Evolutionary conservation across 2,329 filamentous ascomycete species (phyloP).

Genomic region (Aureobasidium pullulans): DNA sequence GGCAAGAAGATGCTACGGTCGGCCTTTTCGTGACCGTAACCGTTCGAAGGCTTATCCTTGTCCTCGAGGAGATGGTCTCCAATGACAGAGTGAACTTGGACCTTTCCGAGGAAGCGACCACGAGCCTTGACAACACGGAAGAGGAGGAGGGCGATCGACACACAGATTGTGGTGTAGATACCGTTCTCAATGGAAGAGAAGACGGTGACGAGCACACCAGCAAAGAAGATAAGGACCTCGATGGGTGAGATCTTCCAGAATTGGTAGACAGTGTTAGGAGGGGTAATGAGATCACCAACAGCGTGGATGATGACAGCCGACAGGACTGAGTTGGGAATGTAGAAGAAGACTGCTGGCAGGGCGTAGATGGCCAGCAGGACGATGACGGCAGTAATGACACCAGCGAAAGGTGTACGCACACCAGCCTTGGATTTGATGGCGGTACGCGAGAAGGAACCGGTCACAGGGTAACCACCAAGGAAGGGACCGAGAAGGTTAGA

Average conservation of each 20-base stretch:
- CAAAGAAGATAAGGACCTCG: slow-evolving; percentile 87
- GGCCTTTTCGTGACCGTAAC: slow-evolving; percentile 33
- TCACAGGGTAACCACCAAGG: slow-evolving; percentile 83
- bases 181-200: slow-evolving; percentile 87
- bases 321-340: slow-evolving; percentile 75
- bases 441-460: slow-evolving; percentile 91
- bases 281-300: slow-evolving; percentile 84
- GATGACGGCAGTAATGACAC: slow-evolving; percentile 76
- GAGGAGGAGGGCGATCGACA: slow-evolving; percentile 70
- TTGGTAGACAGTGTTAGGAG: slow-evolving; percentile 84
- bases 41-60: slow-evolving; percentile 36
- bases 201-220: slow-evolving; percentile 82
- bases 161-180: slow-evolving; percentile 76
- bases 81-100: slow-evolving; percentile 76
- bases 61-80: slow-evolving; percentile 65
- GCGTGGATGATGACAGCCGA: slow-evolving; percentile 93
- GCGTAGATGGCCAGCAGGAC: slow-evolving; percentile 88
- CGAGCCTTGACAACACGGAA: slow-evolving; percentile 77
- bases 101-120: slow-evolving; percentile 75
- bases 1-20: slow-evolving; percentile 78
- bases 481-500: slow-evolving; percentile 87
- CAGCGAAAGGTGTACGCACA: slow-evolving; percentile 82
- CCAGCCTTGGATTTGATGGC: slow-evolving; percentile 97
- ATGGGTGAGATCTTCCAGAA: slow-evolving; percentile 92
- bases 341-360: slow-evolving; percentile 82